Evolutionary conservation across 371 early-diverging fungal genomes (phyloP).

Genomic region (Mucor velutinosus): DNA sequence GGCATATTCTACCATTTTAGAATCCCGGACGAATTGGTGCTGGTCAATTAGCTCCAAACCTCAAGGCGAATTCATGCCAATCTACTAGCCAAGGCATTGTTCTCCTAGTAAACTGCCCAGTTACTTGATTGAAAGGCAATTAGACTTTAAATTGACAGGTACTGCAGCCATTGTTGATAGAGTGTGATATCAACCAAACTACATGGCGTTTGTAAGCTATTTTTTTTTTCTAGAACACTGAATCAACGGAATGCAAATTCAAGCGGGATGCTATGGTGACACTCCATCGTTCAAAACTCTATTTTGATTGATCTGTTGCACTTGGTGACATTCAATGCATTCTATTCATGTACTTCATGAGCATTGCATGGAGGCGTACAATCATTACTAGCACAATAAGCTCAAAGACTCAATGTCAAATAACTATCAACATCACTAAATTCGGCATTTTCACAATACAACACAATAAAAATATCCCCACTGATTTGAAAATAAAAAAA

Average conservation of each 20-base stretch:
- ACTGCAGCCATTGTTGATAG: no score
- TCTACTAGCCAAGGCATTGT: not conserved
- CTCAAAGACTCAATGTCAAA: not conserved
- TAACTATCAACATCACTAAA: no score
- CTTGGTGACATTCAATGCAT: no score
- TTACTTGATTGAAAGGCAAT: not conserved
- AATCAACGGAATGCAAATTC: no score
- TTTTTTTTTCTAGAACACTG: no score
- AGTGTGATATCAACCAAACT: no score
- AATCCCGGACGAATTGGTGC: not conserved
- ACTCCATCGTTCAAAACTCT: not conserved
- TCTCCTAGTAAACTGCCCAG: not conserved
- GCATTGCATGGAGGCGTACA: no score
- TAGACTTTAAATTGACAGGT: no score
- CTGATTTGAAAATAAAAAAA: not conserved
- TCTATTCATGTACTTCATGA: no score
- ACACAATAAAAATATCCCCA: not conserved
- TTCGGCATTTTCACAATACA: not conserved
- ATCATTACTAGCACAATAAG: not conserved
- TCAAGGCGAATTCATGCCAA: not conserved
- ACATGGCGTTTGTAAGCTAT: no score
- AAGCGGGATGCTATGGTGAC: not conserved
- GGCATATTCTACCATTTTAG: constrained; percentile 1
- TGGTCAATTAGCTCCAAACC: not conserved
- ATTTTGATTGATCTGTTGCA: not conserved